Percentiles rank a stretch among this genome's conserved stretches.
Conservation (phyloP, 208 protist species). For the Eutreptiella sp. region DNA sequence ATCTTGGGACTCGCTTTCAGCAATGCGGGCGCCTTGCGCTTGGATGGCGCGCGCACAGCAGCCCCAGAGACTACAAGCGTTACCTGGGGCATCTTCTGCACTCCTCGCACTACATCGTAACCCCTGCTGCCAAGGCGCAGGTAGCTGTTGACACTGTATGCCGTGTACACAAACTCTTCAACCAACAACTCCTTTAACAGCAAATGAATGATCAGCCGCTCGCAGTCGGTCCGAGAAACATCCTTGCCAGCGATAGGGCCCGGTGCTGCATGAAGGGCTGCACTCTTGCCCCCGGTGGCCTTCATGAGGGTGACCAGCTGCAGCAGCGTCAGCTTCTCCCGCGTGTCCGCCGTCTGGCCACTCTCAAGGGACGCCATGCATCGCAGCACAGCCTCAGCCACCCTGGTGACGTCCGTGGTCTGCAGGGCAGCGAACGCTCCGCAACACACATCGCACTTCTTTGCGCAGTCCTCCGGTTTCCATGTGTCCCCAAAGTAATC, state of each 20-base stretch:
- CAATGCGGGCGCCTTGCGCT: no score
- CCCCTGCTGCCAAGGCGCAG: no score
- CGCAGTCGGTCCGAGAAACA: background rate
- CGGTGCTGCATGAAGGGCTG: background rate
- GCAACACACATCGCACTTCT: conserved; percentile 20
- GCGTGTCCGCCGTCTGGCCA: background rate
- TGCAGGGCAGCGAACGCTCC: background rate
- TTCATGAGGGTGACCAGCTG: conserved; percentile 2
- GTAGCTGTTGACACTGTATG: conserved; percentile 10
- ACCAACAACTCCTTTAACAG: background rate
- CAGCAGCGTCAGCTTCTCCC: background rate
- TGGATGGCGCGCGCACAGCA: no score
- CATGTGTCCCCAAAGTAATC: conserved; percentile 13
- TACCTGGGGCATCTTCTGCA: no score
- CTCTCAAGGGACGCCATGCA: no score
- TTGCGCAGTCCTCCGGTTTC: conserved; percentile 14
- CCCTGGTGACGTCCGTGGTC: background rate
- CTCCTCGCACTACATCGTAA: no score
- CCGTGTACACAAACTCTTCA: conserved; percentile 13
- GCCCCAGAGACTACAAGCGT: no score
- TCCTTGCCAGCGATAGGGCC: background rate
- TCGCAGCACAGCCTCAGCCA: conserved; percentile 6
- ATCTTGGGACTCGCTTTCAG: no score
- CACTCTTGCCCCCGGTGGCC: background rate
- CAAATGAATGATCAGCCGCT: conserved; percentile 5